Evolutionary conservation across 2,329 filamentous ascomycete species (phyloP).

Genomic region (Pyrenophora seminiperda): DNA sequence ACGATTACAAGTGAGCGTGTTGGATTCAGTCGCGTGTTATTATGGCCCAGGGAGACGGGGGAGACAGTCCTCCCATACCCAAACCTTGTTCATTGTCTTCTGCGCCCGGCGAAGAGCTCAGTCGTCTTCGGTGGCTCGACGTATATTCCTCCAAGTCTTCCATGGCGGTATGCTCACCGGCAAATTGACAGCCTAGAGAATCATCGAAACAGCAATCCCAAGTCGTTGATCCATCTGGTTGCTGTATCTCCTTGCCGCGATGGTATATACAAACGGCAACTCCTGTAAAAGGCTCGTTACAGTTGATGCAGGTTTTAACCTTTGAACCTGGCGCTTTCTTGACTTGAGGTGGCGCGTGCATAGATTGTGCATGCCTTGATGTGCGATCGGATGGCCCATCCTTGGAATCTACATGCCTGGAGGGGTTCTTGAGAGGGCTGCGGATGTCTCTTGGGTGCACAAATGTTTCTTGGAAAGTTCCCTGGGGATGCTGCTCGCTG

Average conservation of each 20-base stretch:
- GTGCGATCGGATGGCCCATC: too few relatives aligned
- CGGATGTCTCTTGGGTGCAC: not conserved
- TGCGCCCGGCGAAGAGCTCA: conserved; percentile 4
- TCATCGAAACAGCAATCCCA: conserved; percentile 21
- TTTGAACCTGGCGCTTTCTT: not conserved
- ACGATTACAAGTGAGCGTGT: too few relatives aligned
- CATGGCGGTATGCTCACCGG: conserved; percentile 8
- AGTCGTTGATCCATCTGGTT: not conserved
- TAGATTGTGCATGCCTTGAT: not conserved
- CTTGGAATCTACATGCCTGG: too few relatives aligned
- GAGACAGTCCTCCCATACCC: too few relatives aligned
- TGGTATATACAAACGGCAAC: conserved; percentile 25
- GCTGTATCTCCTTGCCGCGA: conserved; percentile 10
- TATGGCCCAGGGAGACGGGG: too few relatives aligned
- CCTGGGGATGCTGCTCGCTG: conserved; percentile 14
- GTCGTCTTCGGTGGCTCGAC: not conserved
- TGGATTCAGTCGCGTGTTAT: not conserved
- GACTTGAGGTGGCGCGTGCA: not conserved
- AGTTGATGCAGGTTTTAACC: conserved; percentile 19
- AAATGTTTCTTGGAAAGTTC: conserved; percentile 6
- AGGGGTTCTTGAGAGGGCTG: not conserved
- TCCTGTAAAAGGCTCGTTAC: conserved; percentile 16
- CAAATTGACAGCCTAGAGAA: conserved; percentile 19
- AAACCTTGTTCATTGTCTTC: too few relatives aligned
- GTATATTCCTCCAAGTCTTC: not conserved